Evolutionary conservation across 2,329 filamentous ascomycete genomes (phyloP), one percentile per base, ranked within the genome.

Genomic region (Chalaropsis thielavioides): DNA sequence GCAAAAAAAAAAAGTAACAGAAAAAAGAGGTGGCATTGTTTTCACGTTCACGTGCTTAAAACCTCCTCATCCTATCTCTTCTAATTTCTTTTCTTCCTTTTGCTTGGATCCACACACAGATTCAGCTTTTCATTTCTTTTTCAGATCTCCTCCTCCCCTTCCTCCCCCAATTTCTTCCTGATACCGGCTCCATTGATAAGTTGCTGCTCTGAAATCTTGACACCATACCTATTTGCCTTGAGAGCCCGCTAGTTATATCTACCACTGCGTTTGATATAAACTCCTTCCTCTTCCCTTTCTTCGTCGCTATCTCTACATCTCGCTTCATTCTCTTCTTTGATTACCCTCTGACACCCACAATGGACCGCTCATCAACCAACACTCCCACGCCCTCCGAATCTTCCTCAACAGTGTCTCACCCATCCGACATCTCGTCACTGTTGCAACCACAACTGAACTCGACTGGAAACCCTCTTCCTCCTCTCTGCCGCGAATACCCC

Each of bases 401-500:
- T 40, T 56, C 64, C n/a, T 51, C 65, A 7, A 24, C 62, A 35
- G n/a, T 60, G 15, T 49, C 63, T 24, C 40, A 35, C 51, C 46
- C 17, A 35, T 62, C 43, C 41, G 38, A 56, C 27, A 41, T 43
- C 15, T 40, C 66, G 17, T 7, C 51, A 17, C 22, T n/a, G 17
- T 56, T 10, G 22, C 51, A 31, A 7, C 22, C 51, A 6, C 63
- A 63, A 11, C 24, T 46, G 4, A 63, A 60, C 19, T 8, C 44
- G 24, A 61, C 43, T 40, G 65, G 62, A 66, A 70, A 77, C 67
- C 72, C 74, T 4, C 69, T 79, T 13, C 72, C 73, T 13, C 69
- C 71, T 17, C 71, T 74, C 8, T 70, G 71, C 15, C 75, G 75
- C 24, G 67, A 71, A 2, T 80, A 75, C 67, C 76, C 77, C 61